These are phyloP conservation scores for Penicillium lividum DNA, from an alignment of 495 filamentous ascomycete genomes.

Conservation along the genomic window DNA sequence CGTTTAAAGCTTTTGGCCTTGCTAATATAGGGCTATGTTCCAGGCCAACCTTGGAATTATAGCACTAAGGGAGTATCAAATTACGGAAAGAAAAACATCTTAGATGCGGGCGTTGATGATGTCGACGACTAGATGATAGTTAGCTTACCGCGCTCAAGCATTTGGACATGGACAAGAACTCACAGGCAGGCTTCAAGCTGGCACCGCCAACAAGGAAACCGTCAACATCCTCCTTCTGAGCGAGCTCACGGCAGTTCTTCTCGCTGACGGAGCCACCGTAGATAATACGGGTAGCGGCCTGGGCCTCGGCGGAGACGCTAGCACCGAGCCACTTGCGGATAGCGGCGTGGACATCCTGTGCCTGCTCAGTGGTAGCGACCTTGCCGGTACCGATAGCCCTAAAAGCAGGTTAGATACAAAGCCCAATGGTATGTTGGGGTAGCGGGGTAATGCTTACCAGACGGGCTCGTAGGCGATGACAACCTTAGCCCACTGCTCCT, in stretches of 20 bases:
- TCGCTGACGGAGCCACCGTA: conserved; percentile 96
- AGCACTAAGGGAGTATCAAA: conserved; percentile 23
- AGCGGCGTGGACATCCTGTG: conserved; percentile 90
- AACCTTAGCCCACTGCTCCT: conserved; percentile 86
- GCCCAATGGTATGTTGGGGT: neutral
- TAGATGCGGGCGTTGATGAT: conserved; percentile 64
- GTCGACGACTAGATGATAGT: conserved; percentile 54
- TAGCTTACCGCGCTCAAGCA: conserved; percentile 12
- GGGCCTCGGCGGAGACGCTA: conserved; percentile 67
- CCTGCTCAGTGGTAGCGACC: conserved; percentile 90
- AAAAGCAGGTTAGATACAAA: conserved; percentile 11
- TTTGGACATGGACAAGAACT: conserved; percentile 38
- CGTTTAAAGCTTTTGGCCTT: conserved; percentile 27
- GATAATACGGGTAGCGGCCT: conserved; percentile 82
- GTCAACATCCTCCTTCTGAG: conserved; percentile 90
- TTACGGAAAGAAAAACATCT: conserved; percentile 20
- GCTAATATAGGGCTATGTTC: conserved; percentile 8
- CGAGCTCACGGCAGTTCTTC: conserved; percentile 95
- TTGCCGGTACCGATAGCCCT: conserved; percentile 96
- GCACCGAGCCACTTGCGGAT: conserved; percentile 86
- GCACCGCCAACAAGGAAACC: conserved; percentile 98
- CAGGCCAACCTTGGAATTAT: conserved; percentile 5
- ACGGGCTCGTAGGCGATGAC: conserved; percentile 99
- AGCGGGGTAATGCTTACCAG: conserved; percentile 56
- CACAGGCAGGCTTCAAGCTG: conserved; percentile 96